phyloP scores from a whole-genome alignment of 768 basidiomycete genomes.

The Psilocybe sp. region DNA sequence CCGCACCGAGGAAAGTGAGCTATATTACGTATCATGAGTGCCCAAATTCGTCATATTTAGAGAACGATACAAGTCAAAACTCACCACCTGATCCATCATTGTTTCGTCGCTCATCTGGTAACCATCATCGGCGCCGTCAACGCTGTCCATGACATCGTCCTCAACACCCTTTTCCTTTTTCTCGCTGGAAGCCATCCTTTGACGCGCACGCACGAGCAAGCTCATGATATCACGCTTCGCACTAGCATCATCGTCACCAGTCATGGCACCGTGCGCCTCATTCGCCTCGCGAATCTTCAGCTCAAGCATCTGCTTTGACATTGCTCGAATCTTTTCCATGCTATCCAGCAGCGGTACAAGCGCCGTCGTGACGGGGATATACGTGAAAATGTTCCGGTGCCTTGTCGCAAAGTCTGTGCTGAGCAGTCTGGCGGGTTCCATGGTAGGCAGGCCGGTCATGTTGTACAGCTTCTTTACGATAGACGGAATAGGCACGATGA shows the following conservation, averaged over 20 bases:
- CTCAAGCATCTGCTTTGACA: constrained; percentile 38
- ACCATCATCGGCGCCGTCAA: constrained; percentile 25
- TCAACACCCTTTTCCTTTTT: neutral
- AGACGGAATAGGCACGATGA: constrained; percentile 12
- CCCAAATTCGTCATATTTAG: neutral
- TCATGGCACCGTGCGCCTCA: constrained; percentile 20
- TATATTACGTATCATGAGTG: constrained; percentile 8
- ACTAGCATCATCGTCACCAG: constrained; percentile 28
- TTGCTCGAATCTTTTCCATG: constrained; percentile 39
- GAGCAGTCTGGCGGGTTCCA: constrained; percentile 14
- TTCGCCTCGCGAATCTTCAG: constrained; percentile 27
- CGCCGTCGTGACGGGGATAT: constrained; percentile 10
- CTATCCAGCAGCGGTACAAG: constrained; percentile 28
- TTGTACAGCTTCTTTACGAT: no score
- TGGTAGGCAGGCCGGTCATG: no score
- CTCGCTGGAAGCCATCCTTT: neutral
- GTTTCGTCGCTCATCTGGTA: constrained; percentile 44
- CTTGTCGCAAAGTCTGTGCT: constrained; percentile 33
- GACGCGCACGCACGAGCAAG: constrained; percentile 41
- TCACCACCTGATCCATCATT: constrained; percentile 52
- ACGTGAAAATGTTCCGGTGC: constrained; percentile 19
- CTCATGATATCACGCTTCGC: constrained; percentile 52
- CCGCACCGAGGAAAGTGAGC: constrained; percentile 49
- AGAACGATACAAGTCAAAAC: constrained; percentile 6
- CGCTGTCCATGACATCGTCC: constrained; percentile 25